phyloP scores from a whole-genome alignment of 805 yeast species.

The Yamadazyma phyllophila region DNA sequence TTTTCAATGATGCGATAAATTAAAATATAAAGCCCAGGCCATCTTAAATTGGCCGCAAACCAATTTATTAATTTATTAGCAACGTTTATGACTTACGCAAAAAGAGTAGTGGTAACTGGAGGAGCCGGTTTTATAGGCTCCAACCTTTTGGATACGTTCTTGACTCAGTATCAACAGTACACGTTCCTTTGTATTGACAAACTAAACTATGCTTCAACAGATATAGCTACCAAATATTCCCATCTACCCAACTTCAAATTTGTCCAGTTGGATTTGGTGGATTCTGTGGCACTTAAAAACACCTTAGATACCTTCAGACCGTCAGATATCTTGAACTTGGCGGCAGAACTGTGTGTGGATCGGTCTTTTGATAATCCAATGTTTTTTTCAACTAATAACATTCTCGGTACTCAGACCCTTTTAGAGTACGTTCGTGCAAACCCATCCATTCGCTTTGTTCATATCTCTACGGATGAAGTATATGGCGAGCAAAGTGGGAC shows the following conservation, averaged over 20 bases:
- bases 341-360: slow-evolving; percentile 58
- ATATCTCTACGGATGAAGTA: slow-evolving; percentile 60
- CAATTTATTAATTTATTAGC: background rate
- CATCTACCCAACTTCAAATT: slow-evolving; percentile 19
- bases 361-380: slow-evolving; percentile 46
- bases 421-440: slow-evolving; percentile 37
- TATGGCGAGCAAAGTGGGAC: slow-evolving; percentile 43
- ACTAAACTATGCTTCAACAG: slow-evolving; percentile 44
- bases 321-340: slow-evolving; percentile 44
- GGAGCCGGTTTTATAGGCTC: slow-evolving; percentile 61
- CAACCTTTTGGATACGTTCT: slow-evolving; percentile 39
- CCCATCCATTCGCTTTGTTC: slow-evolving; percentile 28
- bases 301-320: slow-evolving; percentile 15
- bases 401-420: slow-evolving; percentile 46
- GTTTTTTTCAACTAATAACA: slow-evolving; percentile 44
- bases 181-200: slow-evolving; percentile 46
- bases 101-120: slow-evolving; percentile 45
- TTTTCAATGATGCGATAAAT: background rate
- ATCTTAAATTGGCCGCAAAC: background rate
- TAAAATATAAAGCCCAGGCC: background rate
- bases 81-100: slow-evolving; percentile 2
- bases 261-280: slow-evolving; percentile 35
- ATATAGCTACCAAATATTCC: slow-evolving; percentile 20
- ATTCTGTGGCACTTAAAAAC: slow-evolving; percentile 20
- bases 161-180: slow-evolving; percentile 24